Base-by-base conservation (phyloP, 345 rosid species). In the Euphorbia lathyris region DNA sequence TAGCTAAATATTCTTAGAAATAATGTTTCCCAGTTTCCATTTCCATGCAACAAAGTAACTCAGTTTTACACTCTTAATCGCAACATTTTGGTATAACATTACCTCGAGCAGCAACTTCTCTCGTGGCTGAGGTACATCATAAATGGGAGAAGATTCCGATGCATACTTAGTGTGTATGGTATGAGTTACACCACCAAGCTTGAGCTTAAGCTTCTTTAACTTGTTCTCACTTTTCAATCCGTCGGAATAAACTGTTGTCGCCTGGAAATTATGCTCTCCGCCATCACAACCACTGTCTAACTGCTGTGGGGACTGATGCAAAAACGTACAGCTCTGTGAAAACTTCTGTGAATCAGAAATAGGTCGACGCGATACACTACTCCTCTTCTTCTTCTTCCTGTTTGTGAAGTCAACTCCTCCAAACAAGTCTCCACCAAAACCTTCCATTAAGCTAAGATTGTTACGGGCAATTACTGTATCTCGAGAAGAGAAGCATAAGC, bases 131-230 rank as follows among this genome's bases (percentile, higher is more conserved):
- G 68, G 47, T 19, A 61, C 67, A 67, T 42, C 73, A 43, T 25
- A 22, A 63, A 14, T 48, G 10, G 17, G 70, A 32, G 48, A 47
- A 17, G 78, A 56, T 66, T 56, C 76, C 40, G 65, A 30, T 11
- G 64, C 59, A 60, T 71, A 38, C 27, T 72, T 71, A 30, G 80
- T 26, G 34, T 72, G 76, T 65, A 77, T 67, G 6, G 76, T 71
- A 42, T 66, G 76, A 67, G 72, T 67, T 32, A 72, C 59, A 34
- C 80, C 80, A 22, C 80, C 80, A 32, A 77, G 68, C 66, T 72
- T 77, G 59, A 77, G 72, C 63, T 77, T 77, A 30, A 77, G 76
- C 72, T 77, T 77, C 68, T 55, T 66, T 20, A 32, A 32, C 68
- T 29, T 66, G 23, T 56, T 77, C 65, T 67, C 61, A 67, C 68